Evolutionary conservation across 768 basidiomycete genomes (phyloP).

Genomic region (Boletus vermiculosoides): DNA sequence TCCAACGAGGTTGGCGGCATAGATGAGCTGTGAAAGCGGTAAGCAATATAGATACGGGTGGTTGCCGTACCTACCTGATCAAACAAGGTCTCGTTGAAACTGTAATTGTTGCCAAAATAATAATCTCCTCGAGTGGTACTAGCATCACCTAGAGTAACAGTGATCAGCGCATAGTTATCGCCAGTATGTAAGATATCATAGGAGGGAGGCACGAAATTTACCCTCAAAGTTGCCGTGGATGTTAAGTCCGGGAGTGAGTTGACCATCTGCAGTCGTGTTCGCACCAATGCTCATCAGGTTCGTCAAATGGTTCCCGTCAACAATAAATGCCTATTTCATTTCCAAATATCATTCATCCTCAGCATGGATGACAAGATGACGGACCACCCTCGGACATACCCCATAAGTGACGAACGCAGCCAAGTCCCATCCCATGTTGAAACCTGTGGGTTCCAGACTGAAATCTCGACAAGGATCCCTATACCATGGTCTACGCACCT

Average conservation of each 20-base stretch:
- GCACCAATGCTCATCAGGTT: conserved; percentile 29
- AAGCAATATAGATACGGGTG: background rate
- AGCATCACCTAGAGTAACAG: conserved; percentile 16
- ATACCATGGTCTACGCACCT: conserved; percentile 1
- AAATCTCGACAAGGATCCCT: background rate
- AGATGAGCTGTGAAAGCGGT: conserved; percentile 10
- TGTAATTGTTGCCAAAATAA: conserved; percentile 26
- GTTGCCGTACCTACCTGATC: conserved; percentile 5
- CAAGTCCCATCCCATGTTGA: conserved; percentile 27
- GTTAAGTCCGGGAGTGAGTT: conserved; percentile 20
- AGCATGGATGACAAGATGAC: background rate
- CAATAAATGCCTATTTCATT: conserved; percentile 20
- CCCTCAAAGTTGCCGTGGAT: conserved; percentile 28
- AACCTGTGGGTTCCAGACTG: conserved; percentile 6
- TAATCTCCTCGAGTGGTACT: conserved; percentile 26
- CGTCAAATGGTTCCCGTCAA: conserved; percentile 29
- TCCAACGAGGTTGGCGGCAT: conserved; percentile 21
- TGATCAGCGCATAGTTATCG: background rate
- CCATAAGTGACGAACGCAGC: conserved; percentile 23
- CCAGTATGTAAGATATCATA: background rate
- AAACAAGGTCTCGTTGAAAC: conserved; percentile 28
- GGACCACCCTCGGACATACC: conserved; percentile 3
- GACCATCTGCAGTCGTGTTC: conserved; percentile 14
- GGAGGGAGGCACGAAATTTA: background rate
- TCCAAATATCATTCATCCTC: background rate